Evolutionary conservation across 2,329 filamentous ascomycete species (phyloP).

Genomic region (Alternaria metachromatica): DNA sequence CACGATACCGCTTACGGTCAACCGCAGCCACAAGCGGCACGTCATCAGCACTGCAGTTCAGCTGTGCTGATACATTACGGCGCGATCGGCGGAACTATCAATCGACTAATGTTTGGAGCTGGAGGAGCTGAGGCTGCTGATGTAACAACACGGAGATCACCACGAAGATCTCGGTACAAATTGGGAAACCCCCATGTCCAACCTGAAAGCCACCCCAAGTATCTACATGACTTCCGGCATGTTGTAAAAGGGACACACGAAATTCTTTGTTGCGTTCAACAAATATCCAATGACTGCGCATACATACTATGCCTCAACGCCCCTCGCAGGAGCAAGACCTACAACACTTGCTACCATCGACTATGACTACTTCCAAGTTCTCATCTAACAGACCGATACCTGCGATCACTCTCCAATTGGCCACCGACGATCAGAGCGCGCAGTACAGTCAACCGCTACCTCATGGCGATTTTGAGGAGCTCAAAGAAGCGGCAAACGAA

Average conservation of each 20-base stretch:
- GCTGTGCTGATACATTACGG: background rate
- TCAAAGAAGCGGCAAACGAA: slow-evolving; percentile 24
- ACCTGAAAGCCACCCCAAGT: background rate
- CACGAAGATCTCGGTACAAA: background rate
- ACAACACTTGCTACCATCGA: background rate
- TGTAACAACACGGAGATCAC: background rate
- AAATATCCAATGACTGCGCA: background rate
- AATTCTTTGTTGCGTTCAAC: background rate
- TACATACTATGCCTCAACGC: background rate
- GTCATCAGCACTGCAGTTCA: slow-evolving; percentile 20
- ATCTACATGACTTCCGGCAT: background rate
- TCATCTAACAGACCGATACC: slow-evolving; percentile 9
- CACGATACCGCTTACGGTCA: slow-evolving; percentile 14
- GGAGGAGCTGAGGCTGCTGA: background rate
- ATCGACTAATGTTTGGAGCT: slow-evolving; percentile 5
- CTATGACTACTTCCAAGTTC: background rate
- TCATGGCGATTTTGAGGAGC: slow-evolving; percentile 21
- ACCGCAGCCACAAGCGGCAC: slow-evolving; percentile 19
- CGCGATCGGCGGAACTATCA: background rate
- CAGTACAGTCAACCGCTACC: slow-evolving; percentile 10
- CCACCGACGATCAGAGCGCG: background rate
- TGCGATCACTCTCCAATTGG: slow-evolving; percentile 23
- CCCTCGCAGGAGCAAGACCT: background rate
- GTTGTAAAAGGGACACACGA: background rate
- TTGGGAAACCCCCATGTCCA: background rate